Conservation (phyloP, 768 basidiomycete species). For the Astraeus odoratus region DNA sequence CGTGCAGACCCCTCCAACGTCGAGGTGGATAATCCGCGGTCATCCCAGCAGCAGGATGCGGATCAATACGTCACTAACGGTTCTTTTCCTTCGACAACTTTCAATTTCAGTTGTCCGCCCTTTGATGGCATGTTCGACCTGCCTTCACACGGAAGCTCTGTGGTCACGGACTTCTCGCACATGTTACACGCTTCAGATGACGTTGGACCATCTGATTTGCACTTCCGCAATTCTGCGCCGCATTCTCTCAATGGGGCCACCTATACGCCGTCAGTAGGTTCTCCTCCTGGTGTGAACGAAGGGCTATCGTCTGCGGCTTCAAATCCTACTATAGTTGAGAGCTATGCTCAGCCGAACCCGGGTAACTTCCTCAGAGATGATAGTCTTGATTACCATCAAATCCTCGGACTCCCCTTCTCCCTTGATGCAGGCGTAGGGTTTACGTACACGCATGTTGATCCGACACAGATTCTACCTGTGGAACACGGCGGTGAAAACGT, state of each 20-base stretch:
- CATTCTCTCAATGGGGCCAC: constrained; percentile 23
- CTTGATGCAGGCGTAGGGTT: constrained; percentile 37
- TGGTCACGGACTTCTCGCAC: constrained; percentile 30
- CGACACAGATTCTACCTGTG: constrained; percentile 72
- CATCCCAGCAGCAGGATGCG: constrained; percentile 26
- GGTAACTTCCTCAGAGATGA: constrained; percentile 51
- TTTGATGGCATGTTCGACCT: constrained; percentile 60
- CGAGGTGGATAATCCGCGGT: constrained; percentile 27
- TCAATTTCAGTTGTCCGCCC: constrained; percentile 67
- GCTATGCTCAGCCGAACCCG: constrained; percentile 60
- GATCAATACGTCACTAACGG: constrained; percentile 36
- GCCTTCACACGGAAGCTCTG: constrained; percentile 27
- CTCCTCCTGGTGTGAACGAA: constrained; percentile 31
- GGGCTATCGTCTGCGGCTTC: constrained; percentile 58
- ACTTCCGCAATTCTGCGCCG: constrained; percentile 26
- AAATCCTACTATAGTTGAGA: constrained; percentile 64
- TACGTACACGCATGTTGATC: constrained; percentile 80
- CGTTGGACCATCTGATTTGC: constrained; percentile 23
- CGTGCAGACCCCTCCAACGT: constrained; percentile 69
- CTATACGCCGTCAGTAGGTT: constrained; percentile 31
- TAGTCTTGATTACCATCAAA: constrained; percentile 47
- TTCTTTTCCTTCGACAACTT: constrained; percentile 60
- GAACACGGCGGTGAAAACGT: constrained; percentile 33
- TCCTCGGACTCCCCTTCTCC: constrained; percentile 62
- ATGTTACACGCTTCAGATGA: constrained; percentile 24